Evolutionary conservation across 1,284 basidiomycete species (phyloP).

Genomic region (Apiotrichum brassicae): DNA sequence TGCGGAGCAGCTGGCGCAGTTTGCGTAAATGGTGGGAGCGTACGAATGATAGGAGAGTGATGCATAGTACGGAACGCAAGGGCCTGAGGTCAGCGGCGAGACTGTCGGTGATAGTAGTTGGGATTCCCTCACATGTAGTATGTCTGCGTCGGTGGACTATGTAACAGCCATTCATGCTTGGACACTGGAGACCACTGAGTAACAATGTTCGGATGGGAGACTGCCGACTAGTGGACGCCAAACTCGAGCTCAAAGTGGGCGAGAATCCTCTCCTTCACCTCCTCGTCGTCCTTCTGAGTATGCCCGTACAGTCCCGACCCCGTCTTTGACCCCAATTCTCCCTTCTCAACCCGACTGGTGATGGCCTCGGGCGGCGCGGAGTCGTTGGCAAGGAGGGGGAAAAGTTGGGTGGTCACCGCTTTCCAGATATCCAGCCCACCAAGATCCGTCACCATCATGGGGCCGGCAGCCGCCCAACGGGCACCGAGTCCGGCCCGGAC

Average conservation of each 20-base stretch:
- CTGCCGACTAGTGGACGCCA: not conserved
- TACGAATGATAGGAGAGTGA: no score
- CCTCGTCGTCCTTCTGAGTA: slow-evolving; percentile 1
- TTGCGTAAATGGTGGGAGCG: not conserved
- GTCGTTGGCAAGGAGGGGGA: slow-evolving; percentile 5
- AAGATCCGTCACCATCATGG: slow-evolving; percentile 11
- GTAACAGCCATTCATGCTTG: no score
- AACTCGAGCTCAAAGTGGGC: slow-evolving; percentile 13
- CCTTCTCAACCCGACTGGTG: not conserved
- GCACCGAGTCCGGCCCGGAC: slow-evolving; percentile 8
- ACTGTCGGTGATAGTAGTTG: no score
- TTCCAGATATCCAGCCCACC: slow-evolving; percentile 14
- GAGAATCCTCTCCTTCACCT: slow-evolving; percentile 1
- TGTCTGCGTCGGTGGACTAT: no score
- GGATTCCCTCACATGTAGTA: no score
- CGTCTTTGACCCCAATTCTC: slow-evolving; percentile 9
- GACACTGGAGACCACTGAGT: no score
- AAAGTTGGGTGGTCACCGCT: slow-evolving; percentile 9
- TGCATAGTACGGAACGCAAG: no score
- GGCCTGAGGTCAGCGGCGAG: no score
- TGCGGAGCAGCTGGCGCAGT: slow-evolving; percentile 15
- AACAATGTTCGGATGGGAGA: no score
- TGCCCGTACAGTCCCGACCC: slow-evolving; percentile 10
- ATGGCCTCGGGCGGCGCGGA: slow-evolving; percentile 4
- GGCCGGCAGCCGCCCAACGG: slow-evolving; percentile 12